Base-by-base conservation (phyloP, 345 rosid species). In the Microthlaspi erraticum region DNA sequence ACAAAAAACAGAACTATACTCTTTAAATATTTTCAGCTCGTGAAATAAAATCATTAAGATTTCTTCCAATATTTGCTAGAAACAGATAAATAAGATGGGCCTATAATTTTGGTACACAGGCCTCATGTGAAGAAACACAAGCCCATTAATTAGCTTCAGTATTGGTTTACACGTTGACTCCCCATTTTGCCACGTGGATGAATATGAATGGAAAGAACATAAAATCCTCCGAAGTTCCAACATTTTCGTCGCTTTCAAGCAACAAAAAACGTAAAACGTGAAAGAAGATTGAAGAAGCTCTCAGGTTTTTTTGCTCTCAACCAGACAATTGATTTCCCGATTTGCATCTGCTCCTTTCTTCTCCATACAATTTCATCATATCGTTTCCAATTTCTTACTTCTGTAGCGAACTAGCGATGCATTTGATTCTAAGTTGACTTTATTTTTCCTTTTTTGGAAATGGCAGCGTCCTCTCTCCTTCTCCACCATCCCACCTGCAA, bases 391-490 rank as follows among this genome's bases (percentile, higher is more conserved):
- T 5, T 26, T 2, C 3, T 23, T 23, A 45, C 6, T 14, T 31
- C n/a, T 68, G 10, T 14, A 2, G 19, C 14, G 55, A 68, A 34
- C 0, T 23, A 29, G 14, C 41, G 59, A 59, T 70, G 42, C 16
- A 41, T 70, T 48, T 20, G 29, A 11, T 60, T 14, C 2, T 29
- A 13, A 3, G 53, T 64, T 72, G 66, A 73, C 66, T 57, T 57
- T 29, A 37, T n/a, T 42, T 3, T 33, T 14, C 39, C 29, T 3
- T 26, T 26, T 12, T 34, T 55, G 61, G 60, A 64, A 1, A 79
- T 80, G 78, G 62, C 67, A 52, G 71, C 78, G n/a, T 2, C 73
- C 26, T 43, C 67, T 3, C 32, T 55, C 8, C 36, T 75, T 67
- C 48, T 74, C 54, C 60, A 12, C 5, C 31, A 33, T 3, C 64